Percentiles rank a stretch among this genome's conserved stretches.
Evolutionary conservation across 495 filamentous ascomycete genomes (phyloP).

Genomic region (Massariosphaeria phaeospora): DNA sequence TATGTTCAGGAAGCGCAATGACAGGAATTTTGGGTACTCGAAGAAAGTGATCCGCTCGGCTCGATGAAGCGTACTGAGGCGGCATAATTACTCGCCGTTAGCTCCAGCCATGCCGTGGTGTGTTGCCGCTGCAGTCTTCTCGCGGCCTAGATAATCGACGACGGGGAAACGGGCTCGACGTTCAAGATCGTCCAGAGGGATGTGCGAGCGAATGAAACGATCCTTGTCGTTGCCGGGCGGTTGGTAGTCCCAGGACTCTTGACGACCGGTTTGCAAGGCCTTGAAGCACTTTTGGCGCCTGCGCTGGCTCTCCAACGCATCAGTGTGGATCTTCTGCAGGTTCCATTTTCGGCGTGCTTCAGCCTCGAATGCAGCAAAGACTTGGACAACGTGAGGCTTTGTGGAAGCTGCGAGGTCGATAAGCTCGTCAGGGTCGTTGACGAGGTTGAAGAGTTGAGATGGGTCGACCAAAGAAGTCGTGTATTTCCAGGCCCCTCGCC

Average conservation of each 20-base stretch:
- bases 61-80: not conserved
- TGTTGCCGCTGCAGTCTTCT: constrained; percentile 32
- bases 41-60: too few relatives aligned
- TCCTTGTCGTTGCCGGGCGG: constrained; percentile 64
- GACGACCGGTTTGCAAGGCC: constrained; percentile 57
- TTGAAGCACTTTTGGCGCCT: constrained; percentile 66
- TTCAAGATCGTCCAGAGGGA: constrained; percentile 66
- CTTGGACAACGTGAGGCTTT: constrained; percentile 44
- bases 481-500: constrained; percentile 76
- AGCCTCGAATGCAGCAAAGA: constrained; percentile 56
- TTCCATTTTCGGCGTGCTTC: constrained; percentile 70
- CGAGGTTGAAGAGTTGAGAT: constrained; percentile 71
- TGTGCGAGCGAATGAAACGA: constrained; percentile 68
- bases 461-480: constrained; percentile 74
- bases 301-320: constrained; percentile 68
- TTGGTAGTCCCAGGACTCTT: constrained; percentile 65
- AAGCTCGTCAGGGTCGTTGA: constrained; percentile 66
- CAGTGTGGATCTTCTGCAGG: constrained; percentile 60
- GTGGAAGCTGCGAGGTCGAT: constrained; percentile 58
- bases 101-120: constrained; percentile 29
- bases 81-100: constrained; percentile 15
- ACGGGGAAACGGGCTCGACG: constrained; percentile 59
- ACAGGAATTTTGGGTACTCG: too few relatives aligned
- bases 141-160: constrained; percentile 55
- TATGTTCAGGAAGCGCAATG: too few relatives aligned